phyloP scores from a whole-genome alignment of 129 eudicot species.

The Mikania micrantha region DNA sequence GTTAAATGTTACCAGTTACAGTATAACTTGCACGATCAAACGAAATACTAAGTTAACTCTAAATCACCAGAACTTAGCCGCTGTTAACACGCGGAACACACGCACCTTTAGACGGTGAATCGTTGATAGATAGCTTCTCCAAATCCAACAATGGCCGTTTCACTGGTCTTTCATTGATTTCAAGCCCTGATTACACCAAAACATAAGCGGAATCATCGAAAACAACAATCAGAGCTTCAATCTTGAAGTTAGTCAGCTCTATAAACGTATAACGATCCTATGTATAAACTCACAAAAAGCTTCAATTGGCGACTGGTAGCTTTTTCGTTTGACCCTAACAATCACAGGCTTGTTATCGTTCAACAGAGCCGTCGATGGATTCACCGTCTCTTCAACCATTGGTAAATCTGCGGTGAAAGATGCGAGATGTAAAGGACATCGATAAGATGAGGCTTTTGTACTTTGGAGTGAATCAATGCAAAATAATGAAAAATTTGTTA shows the following conservation, averaged over 20 bases:
- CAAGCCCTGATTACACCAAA: slow-evolving; percentile 60
- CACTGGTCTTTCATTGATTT: slow-evolving; percentile 71
- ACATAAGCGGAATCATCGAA: not conserved
- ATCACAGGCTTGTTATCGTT: slow-evolving; percentile 54
- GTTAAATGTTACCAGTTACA: too few relatives aligned
- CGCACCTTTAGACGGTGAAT: slow-evolving; percentile 42
- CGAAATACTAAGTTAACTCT: too few relatives aligned
- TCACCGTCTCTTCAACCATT: slow-evolving; percentile 19
- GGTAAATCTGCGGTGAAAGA: too few relatives aligned
- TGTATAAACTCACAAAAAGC: slow-evolving; percentile 50
- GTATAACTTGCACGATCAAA: too few relatives aligned
- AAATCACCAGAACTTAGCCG: too few relatives aligned
- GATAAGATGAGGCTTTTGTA: too few relatives aligned
- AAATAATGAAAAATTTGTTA: too few relatives aligned
- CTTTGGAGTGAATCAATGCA: too few relatives aligned
- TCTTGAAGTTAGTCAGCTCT: not conserved
- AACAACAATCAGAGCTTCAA: not conserved
- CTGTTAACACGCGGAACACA: too few relatives aligned
- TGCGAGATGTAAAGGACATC: not conserved
- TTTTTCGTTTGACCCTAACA: slow-evolving; percentile 79
- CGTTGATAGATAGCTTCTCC: slow-evolving; percentile 52
- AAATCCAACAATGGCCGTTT: slow-evolving; percentile 69
- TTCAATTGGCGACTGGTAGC: slow-evolving; percentile 68
- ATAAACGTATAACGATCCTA: not conserved
- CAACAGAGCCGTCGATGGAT: slow-evolving; percentile 26